phyloP scores from a whole-genome alignment of 2,329 filamentous ascomycete species.

The Aspergillus phoenicis region DNA sequence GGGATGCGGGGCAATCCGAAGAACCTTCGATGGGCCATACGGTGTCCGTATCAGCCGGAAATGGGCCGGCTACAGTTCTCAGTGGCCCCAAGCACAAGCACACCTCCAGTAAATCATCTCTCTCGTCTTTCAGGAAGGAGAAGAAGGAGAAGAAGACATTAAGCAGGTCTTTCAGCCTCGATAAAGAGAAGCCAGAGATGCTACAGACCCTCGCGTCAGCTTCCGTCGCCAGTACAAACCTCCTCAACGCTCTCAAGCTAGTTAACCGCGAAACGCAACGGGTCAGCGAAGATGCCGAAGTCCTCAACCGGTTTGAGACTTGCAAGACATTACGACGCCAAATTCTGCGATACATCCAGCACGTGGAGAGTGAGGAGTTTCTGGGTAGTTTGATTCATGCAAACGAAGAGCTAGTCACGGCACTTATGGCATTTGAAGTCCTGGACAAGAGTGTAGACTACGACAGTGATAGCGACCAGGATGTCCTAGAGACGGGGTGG shows the following conservation, averaged over 20 bases:
- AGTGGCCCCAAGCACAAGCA: conserved; percentile 40
- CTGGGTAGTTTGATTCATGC: conserved; percentile 88
- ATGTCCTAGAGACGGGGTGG: conserved; percentile 42
- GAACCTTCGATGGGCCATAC: conserved; percentile 42
- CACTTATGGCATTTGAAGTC: conserved; percentile 92
- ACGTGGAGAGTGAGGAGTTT: conserved; percentile 88
- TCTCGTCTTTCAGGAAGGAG: conserved; percentile 40
- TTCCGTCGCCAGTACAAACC: conserved; percentile 86
- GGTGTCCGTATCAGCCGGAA: conserved; percentile 42
- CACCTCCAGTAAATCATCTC: conserved; percentile 39
- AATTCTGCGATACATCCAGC: conserved; percentile 88
- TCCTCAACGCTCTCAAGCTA: conserved; percentile 81
- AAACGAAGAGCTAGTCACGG: conserved; percentile 93
- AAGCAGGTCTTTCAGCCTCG: conserved; percentile 72
- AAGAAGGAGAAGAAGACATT: conserved; percentile 51
- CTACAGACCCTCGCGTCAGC: conserved; percentile 86
- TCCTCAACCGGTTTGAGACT: conserved; percentile 75
- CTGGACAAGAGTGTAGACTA: conserved; percentile 68
- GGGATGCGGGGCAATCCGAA: conserved; percentile 67
- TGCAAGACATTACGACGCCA: conserved; percentile 85
- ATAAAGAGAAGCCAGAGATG: conserved; percentile 84
- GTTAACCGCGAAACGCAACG: conserved; percentile 88
- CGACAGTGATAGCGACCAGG: conserved; percentile 67
- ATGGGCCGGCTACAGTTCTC: conserved; percentile 42
- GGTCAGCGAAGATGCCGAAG: conserved; percentile 79